phyloP scores from a whole-genome alignment of 208 protist species.

The Trypanosoma rangeli region DNA sequence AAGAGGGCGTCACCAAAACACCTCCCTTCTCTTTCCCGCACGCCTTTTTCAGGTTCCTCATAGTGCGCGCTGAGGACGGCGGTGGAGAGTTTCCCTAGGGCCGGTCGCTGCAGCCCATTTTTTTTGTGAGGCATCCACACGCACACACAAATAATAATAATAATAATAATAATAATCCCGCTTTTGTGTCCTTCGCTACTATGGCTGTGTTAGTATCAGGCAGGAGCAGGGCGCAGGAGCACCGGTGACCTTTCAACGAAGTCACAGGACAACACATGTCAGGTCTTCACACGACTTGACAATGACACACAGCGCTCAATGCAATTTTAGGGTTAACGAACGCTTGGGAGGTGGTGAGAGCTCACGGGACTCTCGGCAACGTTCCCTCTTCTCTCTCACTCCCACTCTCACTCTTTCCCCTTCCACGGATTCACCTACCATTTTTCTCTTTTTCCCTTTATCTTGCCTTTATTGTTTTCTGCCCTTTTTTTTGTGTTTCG shows the following conservation, averaged over 20 bases:
- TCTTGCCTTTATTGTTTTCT: neutral
- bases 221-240: neutral
- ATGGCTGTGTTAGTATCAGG: neutral
- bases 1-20: slow-evolving; percentile 22
- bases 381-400: neutral
- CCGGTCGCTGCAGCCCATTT: neutral
- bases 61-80: neutral
- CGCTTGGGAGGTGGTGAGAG: no score
- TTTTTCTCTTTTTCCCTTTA: neutral
- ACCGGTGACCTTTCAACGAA: neutral
- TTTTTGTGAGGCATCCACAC: neutral
- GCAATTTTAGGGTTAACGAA: neutral
- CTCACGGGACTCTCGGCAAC: neutral
- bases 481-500: neutral
- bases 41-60: neutral
- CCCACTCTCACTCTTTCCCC: neutral
- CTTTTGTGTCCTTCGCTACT: neutral
- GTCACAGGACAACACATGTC: no score
- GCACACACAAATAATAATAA: neutral
- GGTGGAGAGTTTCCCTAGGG: neutral
- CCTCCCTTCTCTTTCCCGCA: neutral
- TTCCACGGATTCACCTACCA: no score
- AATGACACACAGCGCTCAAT: neutral
- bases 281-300: no score
- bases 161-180: neutral